Conservation (phyloP, 257 asterid species). For the Solanum etuberosum region DNA sequence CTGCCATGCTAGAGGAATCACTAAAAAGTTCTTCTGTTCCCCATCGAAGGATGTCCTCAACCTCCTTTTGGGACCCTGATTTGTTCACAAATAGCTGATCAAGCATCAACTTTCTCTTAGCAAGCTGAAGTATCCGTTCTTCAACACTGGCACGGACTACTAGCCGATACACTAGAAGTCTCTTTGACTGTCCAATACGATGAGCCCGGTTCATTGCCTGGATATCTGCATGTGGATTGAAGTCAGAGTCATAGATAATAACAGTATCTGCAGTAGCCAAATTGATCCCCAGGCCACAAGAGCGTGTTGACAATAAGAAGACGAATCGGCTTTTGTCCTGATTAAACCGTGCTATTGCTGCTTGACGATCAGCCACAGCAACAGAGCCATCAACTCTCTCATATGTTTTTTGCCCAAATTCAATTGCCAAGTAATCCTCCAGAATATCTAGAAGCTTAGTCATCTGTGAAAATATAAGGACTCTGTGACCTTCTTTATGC, state of each 20-base stretch:
- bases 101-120: conserved; percentile 94
- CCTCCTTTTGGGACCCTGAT: conserved; percentile 92
- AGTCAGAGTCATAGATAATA: conserved; percentile 90
- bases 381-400: conserved; percentile 99
- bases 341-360: conserved; percentile 89
- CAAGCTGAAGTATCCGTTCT: conserved; percentile 98
- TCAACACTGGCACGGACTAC: conserved; percentile 99
- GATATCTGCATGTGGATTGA: conserved; percentile 97
- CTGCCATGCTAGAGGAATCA: conserved; percentile 39
- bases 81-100: conserved; percentile 94
- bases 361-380: conserved; percentile 75
- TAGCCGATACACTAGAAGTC: conserved; percentile 92
- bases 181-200: conserved; percentile 89
- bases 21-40: conserved; percentile 96
- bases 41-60: conserved; percentile 92
- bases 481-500: conserved; percentile 84
- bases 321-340: conserved; percentile 93
- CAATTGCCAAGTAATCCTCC: conserved; percentile 83
- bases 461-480: conserved; percentile 95
- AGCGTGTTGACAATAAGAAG: conserved; percentile 86
- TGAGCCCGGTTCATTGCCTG: conserved; percentile 99
- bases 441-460: conserved; percentile 92
- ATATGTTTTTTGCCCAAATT: conserved; percentile 81
- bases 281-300: conserved; percentile 99
- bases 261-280: conserved; percentile 99